A percentile compares a stretch with the other conserved stretches of the same genome.
Conservation (phyloP, 768 basidiomycete genomes). For the Panus rudis region DNA sequence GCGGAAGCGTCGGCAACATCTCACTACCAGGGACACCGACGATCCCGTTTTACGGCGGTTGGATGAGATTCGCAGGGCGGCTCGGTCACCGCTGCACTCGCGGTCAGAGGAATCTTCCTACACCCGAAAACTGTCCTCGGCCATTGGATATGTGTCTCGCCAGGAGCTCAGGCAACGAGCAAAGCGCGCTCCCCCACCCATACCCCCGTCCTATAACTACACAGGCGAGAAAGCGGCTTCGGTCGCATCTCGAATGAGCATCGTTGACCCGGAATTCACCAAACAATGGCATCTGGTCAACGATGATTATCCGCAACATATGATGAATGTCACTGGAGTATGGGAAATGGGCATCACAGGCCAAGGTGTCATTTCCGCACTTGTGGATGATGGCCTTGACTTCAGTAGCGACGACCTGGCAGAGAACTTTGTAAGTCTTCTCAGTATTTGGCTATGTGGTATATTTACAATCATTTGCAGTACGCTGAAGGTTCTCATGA, state of each 20-base stretch:
- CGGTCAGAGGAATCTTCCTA: conserved; percentile 35
- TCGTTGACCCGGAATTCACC: conserved; percentile 76
- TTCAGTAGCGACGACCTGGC: conserved; percentile 81
- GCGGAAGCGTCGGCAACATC: conserved; percentile 27
- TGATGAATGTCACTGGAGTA: conserved; percentile 88
- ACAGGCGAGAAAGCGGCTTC: conserved; percentile 34
- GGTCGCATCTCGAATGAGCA: conserved; percentile 53
- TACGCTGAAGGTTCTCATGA: conserved; percentile 86
- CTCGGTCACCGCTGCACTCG: conserved; percentile 17
- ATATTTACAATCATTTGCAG: conserved; percentile 31
- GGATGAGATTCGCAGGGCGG: conserved; percentile 33
- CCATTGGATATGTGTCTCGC: conserved; percentile 53
- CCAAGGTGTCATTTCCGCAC: conserved; percentile 74
- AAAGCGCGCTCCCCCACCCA: conserved; percentile 69
- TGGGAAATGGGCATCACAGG: conserved; percentile 93
- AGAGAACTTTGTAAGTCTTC: conserved; percentile 78
- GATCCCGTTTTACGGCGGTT: conserved; percentile 48
- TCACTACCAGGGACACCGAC: conserved; percentile 26
- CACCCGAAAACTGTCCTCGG: conserved; percentile 40
- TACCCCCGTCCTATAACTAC: conserved; percentile 25
- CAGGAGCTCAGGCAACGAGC: conserved; percentile 61
- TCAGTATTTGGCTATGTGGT: background rate
- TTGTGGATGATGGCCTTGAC: conserved; percentile 95
- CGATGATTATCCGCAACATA: conserved; percentile 68
- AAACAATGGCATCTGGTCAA: conserved; percentile 96